Base-by-base conservation (phyloP, 2,329 filamentous ascomycete genomes). In the Drechslerella dactyloides region DNA sequence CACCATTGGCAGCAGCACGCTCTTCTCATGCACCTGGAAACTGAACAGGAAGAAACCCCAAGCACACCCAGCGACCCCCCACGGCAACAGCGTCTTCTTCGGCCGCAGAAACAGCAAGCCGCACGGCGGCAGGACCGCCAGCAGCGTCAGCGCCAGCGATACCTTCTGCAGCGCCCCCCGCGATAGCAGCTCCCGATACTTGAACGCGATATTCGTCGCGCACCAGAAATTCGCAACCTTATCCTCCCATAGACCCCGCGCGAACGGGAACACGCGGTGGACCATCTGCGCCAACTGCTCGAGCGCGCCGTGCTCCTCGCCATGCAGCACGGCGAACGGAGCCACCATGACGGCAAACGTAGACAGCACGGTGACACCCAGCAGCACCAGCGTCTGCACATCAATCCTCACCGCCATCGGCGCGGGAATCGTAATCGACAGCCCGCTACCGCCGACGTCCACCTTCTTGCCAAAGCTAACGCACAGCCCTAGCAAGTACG, bases 221-320 rank as follows among this genome's bases (percentile, higher is more conserved):
- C 94, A 99, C 94, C 94, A 99, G 77, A 97, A 89, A 78, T 99
- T 99, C 77, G 94, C 94, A 19, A 99, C 96, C 80, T 99, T 99
- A 82, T 97, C 94, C 81, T 99, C 96, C 77, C 97, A 99, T 5
- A 99, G 82, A 2, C 94, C 94, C n/a, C 94, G 87, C 0, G 93
- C 87, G 78, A 99, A 97, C 0, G 96, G 94, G 77, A 99, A 97
- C 65, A 97, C 85, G n/a, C 94, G 89, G 79, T 97, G 91, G 10
- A 97, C 81, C 76, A 92, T 86, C 80, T 99, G 96, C 0, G 88
- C 83, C 37, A 96, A 77, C 79, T 96, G 92, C 77, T 94, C 86
- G 2, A 93, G 77, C 11, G 90, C 79, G 0, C 91, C 88, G 77
- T 91, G 94, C 2, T 87, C 82, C 17, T 84, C 83, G 75, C 91